Evolutionary conservation across 768 basidiomycete genomes (phyloP).

Genomic region (Psilocybe tampanensis): DNA sequence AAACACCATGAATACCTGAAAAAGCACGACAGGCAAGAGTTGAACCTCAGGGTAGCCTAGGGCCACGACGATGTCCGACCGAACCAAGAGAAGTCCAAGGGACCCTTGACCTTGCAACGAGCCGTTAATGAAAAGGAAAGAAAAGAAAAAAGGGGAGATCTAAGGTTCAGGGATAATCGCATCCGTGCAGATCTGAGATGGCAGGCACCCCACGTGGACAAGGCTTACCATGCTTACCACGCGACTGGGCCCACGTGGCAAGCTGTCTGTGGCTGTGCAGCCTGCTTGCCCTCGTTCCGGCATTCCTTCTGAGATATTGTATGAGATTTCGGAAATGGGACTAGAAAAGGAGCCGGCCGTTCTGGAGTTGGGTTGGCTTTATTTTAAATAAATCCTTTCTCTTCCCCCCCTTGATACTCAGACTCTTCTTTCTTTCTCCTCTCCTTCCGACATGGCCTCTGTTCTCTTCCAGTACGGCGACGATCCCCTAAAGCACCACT

Average conservation of each 20-base stretch:
- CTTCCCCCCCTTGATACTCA: background rate
- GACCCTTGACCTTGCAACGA: too few species aligned
- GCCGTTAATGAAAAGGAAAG: too few species aligned
- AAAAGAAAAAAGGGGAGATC: background rate
- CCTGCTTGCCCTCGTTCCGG: slow-evolving; percentile 11
- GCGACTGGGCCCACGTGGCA: slow-evolving; percentile 8
- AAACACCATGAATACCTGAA: too few species aligned
- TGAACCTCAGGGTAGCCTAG: too few species aligned
- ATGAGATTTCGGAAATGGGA: slow-evolving; percentile 15
- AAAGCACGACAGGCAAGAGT: too few species aligned
- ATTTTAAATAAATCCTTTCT: background rate
- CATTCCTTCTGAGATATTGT: slow-evolving; percentile 14
- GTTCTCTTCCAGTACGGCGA: slow-evolving; percentile 66
- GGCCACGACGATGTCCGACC: too few species aligned
- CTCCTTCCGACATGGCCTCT: slow-evolving; percentile 31
- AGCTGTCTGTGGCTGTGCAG: too few species aligned
- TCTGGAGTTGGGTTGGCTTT: background rate
- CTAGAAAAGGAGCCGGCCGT: background rate
- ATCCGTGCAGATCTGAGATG: background rate
- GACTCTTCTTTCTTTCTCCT: slow-evolving; percentile 15
- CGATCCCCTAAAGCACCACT: slow-evolving; percentile 61
- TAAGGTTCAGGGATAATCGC: slow-evolving; percentile 2
- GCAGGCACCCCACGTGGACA: slow-evolving; percentile 16
- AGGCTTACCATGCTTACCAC: slow-evolving; percentile 2
- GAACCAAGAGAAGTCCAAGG: too few species aligned